phyloP scores from a whole-genome alignment of 1,284 basidiomycete species.

The Heliocybe sulcata region DNA sequence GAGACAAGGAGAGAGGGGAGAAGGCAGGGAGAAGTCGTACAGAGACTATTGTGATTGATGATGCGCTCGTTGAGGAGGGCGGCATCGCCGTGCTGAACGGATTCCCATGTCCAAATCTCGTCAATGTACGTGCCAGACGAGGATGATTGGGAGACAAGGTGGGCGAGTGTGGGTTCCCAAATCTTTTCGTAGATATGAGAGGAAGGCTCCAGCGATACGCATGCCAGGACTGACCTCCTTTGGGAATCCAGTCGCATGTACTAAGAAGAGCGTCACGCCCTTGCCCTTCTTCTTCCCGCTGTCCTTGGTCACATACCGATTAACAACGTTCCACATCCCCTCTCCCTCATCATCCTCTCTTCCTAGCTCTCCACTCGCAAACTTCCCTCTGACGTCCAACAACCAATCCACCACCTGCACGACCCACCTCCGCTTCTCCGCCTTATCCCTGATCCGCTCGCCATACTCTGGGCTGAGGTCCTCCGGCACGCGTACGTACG shows the following conservation, averaged over 20 bases:
- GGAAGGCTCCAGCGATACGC: neutral
- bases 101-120: conserved; percentile 54
- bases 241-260: conserved; percentile 78
- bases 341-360: conserved; percentile 19
- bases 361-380: conserved; percentile 17
- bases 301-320: conserved; percentile 39
- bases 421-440: conserved; percentile 22
- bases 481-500: neutral
- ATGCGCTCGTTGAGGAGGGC: conserved; percentile 38
- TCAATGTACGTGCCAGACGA: conserved; percentile 22
- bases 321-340: conserved; percentile 46
- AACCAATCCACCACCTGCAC: conserved; percentile 12
- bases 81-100: conserved; percentile 47
- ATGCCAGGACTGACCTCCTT: conserved; percentile 55
- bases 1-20: neutral
- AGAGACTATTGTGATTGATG: conserved; percentile 27
- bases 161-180: conserved; percentile 48
- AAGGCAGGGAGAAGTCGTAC: conserved; percentile 17
- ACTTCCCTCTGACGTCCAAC: conserved; percentile 13
- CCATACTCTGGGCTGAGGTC: neutral
- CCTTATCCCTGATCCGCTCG: conserved; percentile 19
- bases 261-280: conserved; percentile 62
- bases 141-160: neutral
- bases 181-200: conserved; percentile 28
- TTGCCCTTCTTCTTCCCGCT: conserved; percentile 8